Evolutionary conservation across 495 filamentous ascomycete species (phyloP).

Genomic region (Penicillium manginii): DNA sequence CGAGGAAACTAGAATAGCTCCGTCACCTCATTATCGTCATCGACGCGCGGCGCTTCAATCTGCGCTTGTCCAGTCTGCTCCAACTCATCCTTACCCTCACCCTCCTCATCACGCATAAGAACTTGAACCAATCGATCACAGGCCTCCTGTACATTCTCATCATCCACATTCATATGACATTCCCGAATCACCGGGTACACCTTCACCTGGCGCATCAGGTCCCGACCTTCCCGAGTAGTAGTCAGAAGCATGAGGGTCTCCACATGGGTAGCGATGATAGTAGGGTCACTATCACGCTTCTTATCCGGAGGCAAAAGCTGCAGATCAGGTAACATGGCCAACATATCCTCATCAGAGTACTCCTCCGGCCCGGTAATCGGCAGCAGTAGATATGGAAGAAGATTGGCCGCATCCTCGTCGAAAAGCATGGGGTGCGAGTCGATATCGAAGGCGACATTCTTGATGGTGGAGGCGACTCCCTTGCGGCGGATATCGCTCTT

Average conservation of each 20-base stretch:
- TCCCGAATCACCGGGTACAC: slow-evolving; percentile 91
- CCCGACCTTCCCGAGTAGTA: slow-evolving; percentile 74
- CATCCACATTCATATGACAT: slow-evolving; percentile 74
- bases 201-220: slow-evolving; percentile 71
- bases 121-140: slow-evolving; percentile 92
- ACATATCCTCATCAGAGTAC: slow-evolving; percentile 67
- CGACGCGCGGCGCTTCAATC: slow-evolving; percentile 21
- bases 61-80: slow-evolving; percentile 26
- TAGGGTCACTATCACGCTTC: slow-evolving; percentile 71
- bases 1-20: slow-evolving; percentile 41
- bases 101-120: slow-evolving; percentile 77
- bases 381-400: slow-evolving; percentile 85
- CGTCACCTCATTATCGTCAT: slow-evolving; percentile 47
- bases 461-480: slow-evolving; percentile 90
- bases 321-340: slow-evolving; percentile 80
- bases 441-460: slow-evolving; percentile 79
- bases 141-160: slow-evolving; percentile 81
- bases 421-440: slow-evolving; percentile 71
- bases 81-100: slow-evolving; percentile 31
- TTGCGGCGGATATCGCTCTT: slow-evolving; percentile 75
- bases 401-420: slow-evolving; percentile 72
- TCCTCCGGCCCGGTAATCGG: slow-evolving; percentile 64
- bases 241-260: slow-evolving; percentile 86
- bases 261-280: slow-evolving; percentile 81
- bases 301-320: slow-evolving; percentile 90